Percentiles rank a stretch among this genome's conserved stretches.
phyloP scores from a whole-genome alignment of 2,329 filamentous ascomycete species.

The Cytospora mali region DNA sequence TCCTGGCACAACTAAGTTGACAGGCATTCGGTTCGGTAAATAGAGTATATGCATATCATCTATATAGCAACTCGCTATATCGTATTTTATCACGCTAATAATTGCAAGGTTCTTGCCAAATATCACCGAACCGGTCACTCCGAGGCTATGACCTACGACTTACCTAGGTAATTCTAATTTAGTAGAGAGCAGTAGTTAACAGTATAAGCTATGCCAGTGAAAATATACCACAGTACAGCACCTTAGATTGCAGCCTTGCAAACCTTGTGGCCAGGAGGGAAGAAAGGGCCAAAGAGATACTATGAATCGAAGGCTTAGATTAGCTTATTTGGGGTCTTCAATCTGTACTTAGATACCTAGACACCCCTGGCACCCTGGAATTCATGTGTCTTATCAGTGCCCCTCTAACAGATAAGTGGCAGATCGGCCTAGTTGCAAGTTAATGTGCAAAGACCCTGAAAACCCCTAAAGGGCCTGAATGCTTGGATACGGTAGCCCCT shows the following conservation, averaged over 20 bases:
- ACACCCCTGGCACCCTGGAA: no score
- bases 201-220: not conserved
- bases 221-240: no score
- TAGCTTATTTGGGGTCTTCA: slow-evolving; percentile 2
- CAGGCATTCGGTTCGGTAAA: not conserved
- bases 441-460: not conserved
- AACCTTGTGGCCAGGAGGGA: not conserved
- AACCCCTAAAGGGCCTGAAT: not conserved
- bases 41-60: not conserved
- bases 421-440: not conserved
- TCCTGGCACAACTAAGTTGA: no score
- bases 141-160: no score
- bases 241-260: not conserved
- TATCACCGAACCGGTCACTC: not conserved
- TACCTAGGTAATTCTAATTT: no score
- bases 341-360: no score
- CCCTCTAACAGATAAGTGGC: slow-evolving; percentile 11
- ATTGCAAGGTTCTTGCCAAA: slow-evolving; percentile 9
- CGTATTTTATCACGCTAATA: not conserved
- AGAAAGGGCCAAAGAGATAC: not conserved
- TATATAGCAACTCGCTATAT: not conserved
- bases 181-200: no score
- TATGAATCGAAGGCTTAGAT: slow-evolving; percentile 5
- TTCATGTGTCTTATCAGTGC: slow-evolving; percentile 8
- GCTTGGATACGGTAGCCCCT: not conserved